These are phyloP conservation scores for Botryobasidium botryosum DNA, from an alignment of 768 basidiomycete species.

Conservation along the genomic window DNA sequence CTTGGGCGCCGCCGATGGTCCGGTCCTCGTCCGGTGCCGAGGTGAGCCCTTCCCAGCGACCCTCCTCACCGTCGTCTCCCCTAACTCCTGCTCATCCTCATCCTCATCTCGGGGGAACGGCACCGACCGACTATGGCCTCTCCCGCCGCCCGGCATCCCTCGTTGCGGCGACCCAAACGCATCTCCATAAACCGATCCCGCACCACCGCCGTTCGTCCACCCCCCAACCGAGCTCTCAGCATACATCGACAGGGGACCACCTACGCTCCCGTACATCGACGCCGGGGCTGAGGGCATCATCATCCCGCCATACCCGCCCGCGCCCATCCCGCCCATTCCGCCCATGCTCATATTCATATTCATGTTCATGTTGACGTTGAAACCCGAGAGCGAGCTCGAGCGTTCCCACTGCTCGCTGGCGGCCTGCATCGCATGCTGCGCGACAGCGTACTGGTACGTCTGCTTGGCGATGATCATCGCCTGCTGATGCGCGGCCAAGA, in stretches of 20 bases:
- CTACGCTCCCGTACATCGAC: slow-evolving; percentile 29
- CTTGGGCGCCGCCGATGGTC: too few species aligned
- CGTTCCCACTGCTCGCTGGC: slow-evolving; percentile 91
- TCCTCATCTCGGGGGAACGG: slow-evolving; percentile 1
- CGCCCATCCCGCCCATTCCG: slow-evolving; percentile 20
- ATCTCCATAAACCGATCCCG: slow-evolving; percentile 50
- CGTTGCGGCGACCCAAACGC: slow-evolving; percentile 28
- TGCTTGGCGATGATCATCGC: slow-evolving; percentile 80
- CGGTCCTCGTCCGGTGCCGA: slow-evolving; percentile 23
- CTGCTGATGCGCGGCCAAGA: slow-evolving; percentile 66
- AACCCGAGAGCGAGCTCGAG: slow-evolving; percentile 38
- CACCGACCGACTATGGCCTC: too few species aligned
- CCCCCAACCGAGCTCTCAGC: slow-evolving; percentile 21
- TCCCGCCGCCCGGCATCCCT: slow-evolving; percentile 2
- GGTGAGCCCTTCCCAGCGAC: slow-evolving; percentile 10
- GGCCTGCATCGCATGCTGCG: slow-evolving; percentile 75
- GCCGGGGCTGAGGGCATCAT: slow-evolving; percentile 8
- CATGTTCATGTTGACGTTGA: slow-evolving; percentile 20
- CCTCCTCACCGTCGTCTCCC: not conserved
- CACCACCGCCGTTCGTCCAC: slow-evolving; percentile 10
- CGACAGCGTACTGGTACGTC: slow-evolving; percentile 77
- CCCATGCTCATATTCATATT: slow-evolving; percentile 27
- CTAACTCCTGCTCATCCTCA: not conserved
- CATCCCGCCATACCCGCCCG: slow-evolving; percentile 16
- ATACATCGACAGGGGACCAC: slow-evolving; percentile 39